Base-by-base conservation (phyloP, 1,139 yeast species). In the Debaryomyces subglobosus region DNA sequence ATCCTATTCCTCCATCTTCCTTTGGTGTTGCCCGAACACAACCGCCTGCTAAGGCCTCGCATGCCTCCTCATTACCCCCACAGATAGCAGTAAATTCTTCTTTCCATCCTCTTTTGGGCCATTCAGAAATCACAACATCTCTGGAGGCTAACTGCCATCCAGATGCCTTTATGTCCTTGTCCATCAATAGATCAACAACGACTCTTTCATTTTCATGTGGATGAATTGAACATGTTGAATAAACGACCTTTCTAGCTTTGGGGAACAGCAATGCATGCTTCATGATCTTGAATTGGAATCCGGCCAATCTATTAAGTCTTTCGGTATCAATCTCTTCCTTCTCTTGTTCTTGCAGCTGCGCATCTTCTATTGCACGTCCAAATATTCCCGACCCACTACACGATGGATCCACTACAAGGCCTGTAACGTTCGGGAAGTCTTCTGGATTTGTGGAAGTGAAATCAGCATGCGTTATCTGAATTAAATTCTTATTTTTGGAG, bases 381-480 rank as follows among this genome's bases (percentile, higher is more conserved):
- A 92, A 94, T 44, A 94, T 94, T 4, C 99, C 99, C 43, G 96
- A 88, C 0, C 99, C 99, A 30, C 97, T 89, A 65, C 99, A 94
- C 4, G 97, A 90, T 0, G 99, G 99, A 65, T 94, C 99, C 2
- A 95, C 96, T 5, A 95, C 77, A 43, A 94, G 70, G 0, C 96
- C 97, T 0, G 90, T 85, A 4, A 90, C 89, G 21, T 80, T 74
- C 0, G 78, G 69, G 53, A 78, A 88, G 45, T 86, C 87, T 1
- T 60, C 57, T 0, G 96, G 96, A 12, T 78, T 74, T 1, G 81
- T 72, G 9, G 79, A 71, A 2, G 97, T 90, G 63, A 94, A 95
- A 67, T 94, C 99, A 18, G 88, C 88, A 44, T 86, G 87, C 41
- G 85, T 82, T n/a, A 90, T 79, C 27, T 79, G 79, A 23, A 92